Percentiles rank a stretch among this genome's conserved stretches.
phyloP scores from a whole-genome alignment of 2,329 filamentous ascomycete species.

The Cercospora sojina region DNA sequence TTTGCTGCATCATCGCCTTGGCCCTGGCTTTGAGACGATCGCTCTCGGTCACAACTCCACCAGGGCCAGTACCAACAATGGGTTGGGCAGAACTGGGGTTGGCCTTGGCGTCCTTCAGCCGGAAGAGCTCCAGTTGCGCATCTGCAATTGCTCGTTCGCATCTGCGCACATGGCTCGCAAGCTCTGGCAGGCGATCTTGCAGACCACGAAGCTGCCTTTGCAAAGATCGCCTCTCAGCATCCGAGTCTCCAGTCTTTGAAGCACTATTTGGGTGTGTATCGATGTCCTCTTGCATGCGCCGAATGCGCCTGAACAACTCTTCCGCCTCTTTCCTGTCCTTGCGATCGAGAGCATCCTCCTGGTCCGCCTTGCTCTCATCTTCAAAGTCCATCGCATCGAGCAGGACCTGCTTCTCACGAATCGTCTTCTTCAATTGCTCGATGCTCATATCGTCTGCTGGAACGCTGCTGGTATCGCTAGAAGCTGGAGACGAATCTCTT shows the following conservation, averaged over 20 bases:
- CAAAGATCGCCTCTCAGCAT: slow-evolving; percentile 80
- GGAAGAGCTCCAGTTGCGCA: slow-evolving; percentile 86
- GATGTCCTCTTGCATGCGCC: slow-evolving; percentile 90
- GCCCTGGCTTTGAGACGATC: slow-evolving; percentile 93
- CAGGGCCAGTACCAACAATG: slow-evolving; percentile 89
- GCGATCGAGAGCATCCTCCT: slow-evolving; percentile 88
- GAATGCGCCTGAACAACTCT: slow-evolving; percentile 87
- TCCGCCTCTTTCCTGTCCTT: slow-evolving; percentile 89
- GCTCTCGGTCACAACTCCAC: slow-evolving; percentile 84
- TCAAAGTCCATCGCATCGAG: slow-evolving; percentile 95
- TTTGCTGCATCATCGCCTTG: slow-evolving; percentile 98
- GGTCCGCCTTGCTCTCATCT: slow-evolving; percentile 83
- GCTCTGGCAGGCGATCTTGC: slow-evolving; percentile 84
- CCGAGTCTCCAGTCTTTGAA: slow-evolving; percentile 71
- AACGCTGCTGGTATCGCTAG: slow-evolving; percentile 57
- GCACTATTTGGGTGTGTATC: slow-evolving; percentile 81
- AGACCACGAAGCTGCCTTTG: slow-evolving; percentile 86
- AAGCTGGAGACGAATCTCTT: slow-evolving; percentile 73
- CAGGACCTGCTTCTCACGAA: slow-evolving; percentile 89
- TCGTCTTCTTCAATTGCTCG: slow-evolving; percentile 88
- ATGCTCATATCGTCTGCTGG: slow-evolving; percentile 79
- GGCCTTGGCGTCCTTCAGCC: slow-evolving; percentile 87
- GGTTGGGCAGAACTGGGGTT: slow-evolving; percentile 76
- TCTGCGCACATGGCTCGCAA: slow-evolving; percentile 87
- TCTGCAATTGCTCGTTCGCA: slow-evolving; percentile 93